Base-by-base conservation (phyloP, 75 land plant species). In the Sequoiadendron giganteum region DNA sequence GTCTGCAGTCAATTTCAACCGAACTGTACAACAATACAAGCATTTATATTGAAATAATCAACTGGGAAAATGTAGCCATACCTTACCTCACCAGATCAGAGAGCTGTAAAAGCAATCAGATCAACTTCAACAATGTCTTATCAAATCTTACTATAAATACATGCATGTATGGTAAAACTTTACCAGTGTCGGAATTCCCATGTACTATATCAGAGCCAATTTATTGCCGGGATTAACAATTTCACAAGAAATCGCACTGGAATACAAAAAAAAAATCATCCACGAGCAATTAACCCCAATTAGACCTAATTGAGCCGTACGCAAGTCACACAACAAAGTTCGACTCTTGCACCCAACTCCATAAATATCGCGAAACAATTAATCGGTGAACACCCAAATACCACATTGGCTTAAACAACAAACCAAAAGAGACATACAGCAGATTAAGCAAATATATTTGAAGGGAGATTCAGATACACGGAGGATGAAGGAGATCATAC, bases 401-500 rank as follows among this genome's bases (percentile, higher is more conserved):
- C n/a, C n/a, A 19, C 19, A 79, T 79, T 79, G n/a, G 45, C 40
- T 19, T 39, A 79, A 79, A 39, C 40, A 7, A 79, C n/a, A 79
- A 10, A 1, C 5, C 0, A 61, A 39, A 79, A 18, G 39, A 79
- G 21, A 34, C 28, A 79, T 79, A 7, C 82, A 21, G 40, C 21
- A 40, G 82, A 47, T 45, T 47, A 47, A 28, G 5, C 11, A 82
- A 43, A 43, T 47, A 65, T 30, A 52, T 81, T 34, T 39, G 55
- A 43, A 88, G 47, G 18, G 30, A n/a, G 6, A 39, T 18, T 39
- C 2, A 87, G 34, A 39, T 36, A 19, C 47, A 82, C 28, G 52
- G 18, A 48, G 45, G 2, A 19, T 38, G 1, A 25, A 86, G 85
- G 38, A 38, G 54, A 42, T 82, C 70, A 79, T 89, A 96, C 98